Conservation (phyloP, 1,284 basidiomycete genomes). For the Melampsora americana region DNA sequence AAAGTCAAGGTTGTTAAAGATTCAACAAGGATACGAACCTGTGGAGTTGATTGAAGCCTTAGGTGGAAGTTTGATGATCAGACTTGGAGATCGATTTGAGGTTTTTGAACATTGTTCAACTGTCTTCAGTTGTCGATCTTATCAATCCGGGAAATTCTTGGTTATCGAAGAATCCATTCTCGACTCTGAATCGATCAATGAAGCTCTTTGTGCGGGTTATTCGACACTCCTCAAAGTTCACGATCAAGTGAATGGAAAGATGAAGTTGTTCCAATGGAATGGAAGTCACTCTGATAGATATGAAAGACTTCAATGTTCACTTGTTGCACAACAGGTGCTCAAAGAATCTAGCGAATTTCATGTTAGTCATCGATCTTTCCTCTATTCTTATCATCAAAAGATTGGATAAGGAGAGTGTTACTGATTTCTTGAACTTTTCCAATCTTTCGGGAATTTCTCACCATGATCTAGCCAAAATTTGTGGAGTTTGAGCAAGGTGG, state of each 20-base stretch:
- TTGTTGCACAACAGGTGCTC: conserved; percentile 15
- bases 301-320: conserved; percentile 16
- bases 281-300: conserved; percentile 6
- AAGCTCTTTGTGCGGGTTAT: conserved; percentile 24
- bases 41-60: conserved; percentile 25
- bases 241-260: neutral
- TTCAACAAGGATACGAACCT: conserved; percentile 34
- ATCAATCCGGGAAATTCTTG: neutral
- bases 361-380: neutral
- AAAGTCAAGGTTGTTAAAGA: conserved; percentile 12
- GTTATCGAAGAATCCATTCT: conserved; percentile 22
- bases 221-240: conserved; percentile 10
- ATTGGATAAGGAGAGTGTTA: neutral
- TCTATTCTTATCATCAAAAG: neutral
- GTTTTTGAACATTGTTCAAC: neutral
- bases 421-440: neutral
- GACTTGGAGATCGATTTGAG: conserved; percentile 32
- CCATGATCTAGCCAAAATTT: neutral
- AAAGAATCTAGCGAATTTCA: conserved; percentile 5
- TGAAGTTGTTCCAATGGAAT: conserved; percentile 25
- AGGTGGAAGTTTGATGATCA: conserved; percentile 20
- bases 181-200: neutral
- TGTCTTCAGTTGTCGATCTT: conserved; percentile 15
- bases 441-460: neutral
- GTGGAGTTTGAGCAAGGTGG: conserved; percentile 8